These are phyloP conservation scores for Peronospora farinosa DNA, from an alignment of 352 stramenopile genomes.

Conservation along the genomic window DNA sequence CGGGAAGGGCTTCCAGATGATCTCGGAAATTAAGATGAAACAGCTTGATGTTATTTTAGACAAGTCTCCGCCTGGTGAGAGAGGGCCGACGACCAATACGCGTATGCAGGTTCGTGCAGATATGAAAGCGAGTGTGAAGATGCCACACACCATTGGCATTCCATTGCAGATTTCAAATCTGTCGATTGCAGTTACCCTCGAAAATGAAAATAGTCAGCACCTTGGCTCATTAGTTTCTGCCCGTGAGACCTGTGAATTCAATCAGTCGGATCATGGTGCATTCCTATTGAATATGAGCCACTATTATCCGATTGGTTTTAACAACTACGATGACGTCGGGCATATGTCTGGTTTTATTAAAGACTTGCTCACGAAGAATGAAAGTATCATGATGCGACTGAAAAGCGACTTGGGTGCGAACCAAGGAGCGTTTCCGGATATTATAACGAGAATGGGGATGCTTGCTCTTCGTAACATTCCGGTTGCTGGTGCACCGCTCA, in stretches of 20 bases:
- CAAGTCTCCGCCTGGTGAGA: conserved; percentile 16
- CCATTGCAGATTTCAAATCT: conserved; percentile 59
- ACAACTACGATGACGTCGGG: conserved; percentile 24
- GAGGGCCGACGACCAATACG: conserved; percentile 46
- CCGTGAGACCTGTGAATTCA: conserved; percentile 57
- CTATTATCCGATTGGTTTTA: conserved; percentile 60
- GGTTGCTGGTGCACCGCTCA: conserved; percentile 40
- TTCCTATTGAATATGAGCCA: conserved; percentile 73
- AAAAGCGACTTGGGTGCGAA: conserved; percentile 24
- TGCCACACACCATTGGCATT: conserved; percentile 66
- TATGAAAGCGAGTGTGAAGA: conserved; percentile 58
- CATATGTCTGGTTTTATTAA: conserved; percentile 57
- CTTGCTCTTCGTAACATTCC: conserved; percentile 56
- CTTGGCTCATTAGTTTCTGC: conserved; percentile 51
- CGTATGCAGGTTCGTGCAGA: conserved; percentile 64
- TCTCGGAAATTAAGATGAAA: conserved; percentile 57
- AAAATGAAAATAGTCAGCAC: conserved; percentile 27
- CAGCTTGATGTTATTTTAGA: conserved; percentile 61
- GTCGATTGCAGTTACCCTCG: conserved; percentile 49
- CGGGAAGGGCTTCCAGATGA: conserved; percentile 48
- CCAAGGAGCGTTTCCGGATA: conserved; percentile 60
- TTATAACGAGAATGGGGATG: conserved; percentile 71
- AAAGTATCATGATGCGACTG: conserved; percentile 55
- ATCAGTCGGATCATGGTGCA: conserved; percentile 41
- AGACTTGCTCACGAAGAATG: conserved; percentile 50